Base-by-base conservation (phyloP, 495 filamentous ascomycete species). In the Astrothelium macrocarpum region DNA sequence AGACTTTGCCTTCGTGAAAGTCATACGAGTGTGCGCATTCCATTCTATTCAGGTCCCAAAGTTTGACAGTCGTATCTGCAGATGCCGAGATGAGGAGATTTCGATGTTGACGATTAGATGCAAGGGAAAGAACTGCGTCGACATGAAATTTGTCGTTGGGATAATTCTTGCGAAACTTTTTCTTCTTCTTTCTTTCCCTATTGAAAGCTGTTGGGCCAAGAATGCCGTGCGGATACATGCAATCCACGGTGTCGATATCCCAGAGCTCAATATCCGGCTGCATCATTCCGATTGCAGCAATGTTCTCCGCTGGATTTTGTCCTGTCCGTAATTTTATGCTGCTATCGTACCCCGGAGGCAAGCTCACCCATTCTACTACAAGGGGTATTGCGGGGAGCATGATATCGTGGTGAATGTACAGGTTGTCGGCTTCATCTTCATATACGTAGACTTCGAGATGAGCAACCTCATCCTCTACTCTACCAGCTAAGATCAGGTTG, bases 331-430 rank as follows among this genome's bases (percentile, higher is more conserved):
- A 29, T 56, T 9, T 7, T 56, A 28, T 56, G 49, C 49, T 56
- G 43, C 64, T 66, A 26, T 78, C 71, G 70, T 90, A 90, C 58
- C 88, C 87, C 34, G 95, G 90, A 46, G 91, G 86, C 34, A 95
- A 77, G 73, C 96, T 88, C 23, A 99, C 77, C 94, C 94, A 99
- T 77, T 99, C 94, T 39, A 96, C 80, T 72, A 90, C 93, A 16
- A 99, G 84, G 1, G 94, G 94, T 75, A 97, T 95, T 32, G 92
- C 92, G 20, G 94, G 94, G 45, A 99, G 85, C 94, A 99, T 97
- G 69, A 99, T 95, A 71, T 99, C 94, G 79, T 99, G 95, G 78
- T 99, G 94, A 11, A 97, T 92, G 74, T 97, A 99, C 42, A 99
- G 85, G 75, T 99, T 97, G 71, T 95, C 94, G 11, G 85, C 91